Percentiles rank a stretch among this genome's conserved stretches.
Evolutionary conservation across 495 filamentous ascomycete genomes (phyloP).

Genomic region (Hypoxylon trugodes): DNA sequence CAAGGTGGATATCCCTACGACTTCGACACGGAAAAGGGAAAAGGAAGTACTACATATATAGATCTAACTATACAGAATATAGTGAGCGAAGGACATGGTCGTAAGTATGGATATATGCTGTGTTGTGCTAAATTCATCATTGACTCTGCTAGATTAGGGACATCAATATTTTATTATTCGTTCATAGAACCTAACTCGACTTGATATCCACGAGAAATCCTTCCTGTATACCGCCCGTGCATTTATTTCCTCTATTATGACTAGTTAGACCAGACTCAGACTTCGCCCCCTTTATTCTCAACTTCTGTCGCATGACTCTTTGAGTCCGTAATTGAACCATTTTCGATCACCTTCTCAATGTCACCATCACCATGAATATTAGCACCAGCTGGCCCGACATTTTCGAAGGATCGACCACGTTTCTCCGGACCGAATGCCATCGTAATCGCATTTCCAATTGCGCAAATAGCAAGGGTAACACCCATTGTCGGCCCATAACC

Average conservation of each 20-base stretch:
- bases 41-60: too few relatives aligned
- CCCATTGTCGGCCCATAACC: slow-evolving; percentile 77
- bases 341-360: slow-evolving; percentile 32
- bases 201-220: too few relatives aligned
- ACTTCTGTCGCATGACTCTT: slow-evolving; percentile 11
- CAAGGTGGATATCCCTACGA: too few relatives aligned
- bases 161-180: too few relatives aligned
- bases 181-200: too few relatives aligned
- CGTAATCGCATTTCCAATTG: slow-evolving; percentile 68
- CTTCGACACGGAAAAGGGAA: too few relatives aligned
- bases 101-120: too few relatives aligned
- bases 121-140: too few relatives aligned
- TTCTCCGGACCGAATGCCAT: slow-evolving; percentile 70
- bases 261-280: neutral
- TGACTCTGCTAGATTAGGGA: too few relatives aligned
- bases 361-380: slow-evolving; percentile 44
- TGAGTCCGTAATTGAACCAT: slow-evolving; percentile 26
- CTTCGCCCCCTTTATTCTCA: neutral
- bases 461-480: slow-evolving; percentile 74
- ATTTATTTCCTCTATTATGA: neutral
- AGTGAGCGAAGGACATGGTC: too few relatives aligned
- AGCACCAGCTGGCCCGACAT: slow-evolving; percentile 62
- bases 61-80: too few relatives aligned
- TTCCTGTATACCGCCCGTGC: neutral
- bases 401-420: slow-evolving; percentile 72